A percentile compares a stretch with the other conserved stretches of the same genome.
Evolutionary conservation across 257 asterid genomes (phyloP).

Genomic region (Verbascum thapsus): DNA sequence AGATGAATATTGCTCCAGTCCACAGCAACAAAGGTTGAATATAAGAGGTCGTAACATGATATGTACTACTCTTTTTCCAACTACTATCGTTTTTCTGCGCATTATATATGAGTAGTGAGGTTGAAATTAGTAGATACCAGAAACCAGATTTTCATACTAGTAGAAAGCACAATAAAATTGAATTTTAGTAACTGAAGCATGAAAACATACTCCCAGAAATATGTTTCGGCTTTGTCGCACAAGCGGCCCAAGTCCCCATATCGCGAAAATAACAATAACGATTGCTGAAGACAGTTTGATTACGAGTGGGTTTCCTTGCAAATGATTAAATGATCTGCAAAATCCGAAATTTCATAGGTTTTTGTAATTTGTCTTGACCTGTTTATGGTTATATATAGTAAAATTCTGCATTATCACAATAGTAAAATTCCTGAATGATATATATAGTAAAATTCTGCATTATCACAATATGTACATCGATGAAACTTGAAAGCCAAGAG

Average conservation of each 20-base stretch:
- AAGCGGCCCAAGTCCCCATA: conserved; percentile 89
- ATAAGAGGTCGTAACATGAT: conserved; percentile 67
- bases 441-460: neutral
- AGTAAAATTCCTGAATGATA: too few species aligned
- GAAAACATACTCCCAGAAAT: conserved; percentile 52
- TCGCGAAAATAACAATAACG: conserved; percentile 62
- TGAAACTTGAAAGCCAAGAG: neutral
- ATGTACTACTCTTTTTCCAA: conserved; percentile 70
- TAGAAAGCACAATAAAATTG: conserved; percentile 12
- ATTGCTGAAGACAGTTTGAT: conserved; percentile 71
- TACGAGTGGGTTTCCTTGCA: conserved; percentile 51
- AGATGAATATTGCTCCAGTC: conserved; percentile 78
- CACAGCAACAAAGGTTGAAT: conserved; percentile 81
- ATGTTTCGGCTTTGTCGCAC: conserved; percentile 56
- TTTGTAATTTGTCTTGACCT: conserved; percentile 3
- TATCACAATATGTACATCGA: conserved; percentile 2
- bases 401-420: neutral
- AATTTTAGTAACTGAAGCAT: conserved; percentile 21
- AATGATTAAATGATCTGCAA: conserved; percentile 55
- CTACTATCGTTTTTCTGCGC: conserved; percentile 69
- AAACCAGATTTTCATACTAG: neutral
- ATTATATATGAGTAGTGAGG: conserved; percentile 19
- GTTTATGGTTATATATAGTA: neutral
- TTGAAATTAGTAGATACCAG: neutral
- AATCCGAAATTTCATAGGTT: conserved; percentile 27